These are phyloP conservation scores for Physcomitrium patens DNA, from an alignment of 225 moss, liverwort and hornwort genomes.

Conservation along the genomic window DNA sequence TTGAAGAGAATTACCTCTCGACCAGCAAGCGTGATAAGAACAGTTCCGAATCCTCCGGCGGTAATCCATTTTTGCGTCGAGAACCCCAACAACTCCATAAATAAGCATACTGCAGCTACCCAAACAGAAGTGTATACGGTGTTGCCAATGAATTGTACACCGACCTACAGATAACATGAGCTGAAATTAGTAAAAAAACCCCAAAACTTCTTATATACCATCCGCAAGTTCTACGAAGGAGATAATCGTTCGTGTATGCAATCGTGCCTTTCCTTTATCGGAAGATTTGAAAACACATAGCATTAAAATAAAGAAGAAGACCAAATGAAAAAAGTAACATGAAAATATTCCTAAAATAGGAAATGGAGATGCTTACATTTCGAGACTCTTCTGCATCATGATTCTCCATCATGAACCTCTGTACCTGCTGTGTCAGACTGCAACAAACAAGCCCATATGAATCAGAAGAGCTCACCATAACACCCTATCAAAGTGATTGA, in stretches of 20 bases:
- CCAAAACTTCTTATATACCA: conserved; percentile 18
- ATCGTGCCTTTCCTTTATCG: neutral
- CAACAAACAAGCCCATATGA: conserved; percentile 31
- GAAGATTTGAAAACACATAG: neutral
- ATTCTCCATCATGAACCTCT: conserved; percentile 79
- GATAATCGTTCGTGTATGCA: neutral
- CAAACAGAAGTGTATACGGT: conserved; percentile 95
- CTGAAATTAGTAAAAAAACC: conserved; percentile 6
- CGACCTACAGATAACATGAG: conserved; percentile 58
- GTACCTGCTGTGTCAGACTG: conserved; percentile 87
- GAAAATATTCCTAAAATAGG: neutral
- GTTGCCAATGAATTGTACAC: conserved; percentile 92
- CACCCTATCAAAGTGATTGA: conserved; percentile 1
- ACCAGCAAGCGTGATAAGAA: conserved; percentile 92
- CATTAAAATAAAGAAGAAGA: neutral
- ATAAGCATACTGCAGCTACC: conserved; percentile 97
- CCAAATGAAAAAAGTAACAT: too few relatives aligned
- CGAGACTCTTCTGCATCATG: conserved; percentile 71
- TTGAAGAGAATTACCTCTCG: conserved; percentile 70
- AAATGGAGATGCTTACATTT: conserved; percentile 54
- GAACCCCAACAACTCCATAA: conserved; percentile 97
- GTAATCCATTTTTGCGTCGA: conserved; percentile 98
- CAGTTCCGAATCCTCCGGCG: conserved; percentile 98
- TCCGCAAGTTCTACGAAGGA: conserved; percentile 11
- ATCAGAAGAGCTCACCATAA: conserved; percentile 29